These are phyloP conservation scores for Gracilaria gracilis DNA, from an alignment of 23 red algal genomes.

Conservation along the genomic window DNA sequence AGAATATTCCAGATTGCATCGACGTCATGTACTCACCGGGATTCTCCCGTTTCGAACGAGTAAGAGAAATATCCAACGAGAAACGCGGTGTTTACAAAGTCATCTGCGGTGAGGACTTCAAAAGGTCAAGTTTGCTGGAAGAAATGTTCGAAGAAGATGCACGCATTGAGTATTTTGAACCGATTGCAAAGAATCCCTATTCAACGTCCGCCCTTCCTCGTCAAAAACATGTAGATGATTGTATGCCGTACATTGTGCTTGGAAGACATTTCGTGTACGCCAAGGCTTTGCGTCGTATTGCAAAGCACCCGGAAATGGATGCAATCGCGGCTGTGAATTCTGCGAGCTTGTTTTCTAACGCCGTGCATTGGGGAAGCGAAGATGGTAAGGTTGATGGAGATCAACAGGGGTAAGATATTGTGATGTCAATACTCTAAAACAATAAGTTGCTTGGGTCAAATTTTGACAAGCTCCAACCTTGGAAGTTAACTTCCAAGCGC, in stretches of 20 bases:
- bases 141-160: conserved; percentile 69
- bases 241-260: conserved; percentile 51
- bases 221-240: conserved; percentile 46
- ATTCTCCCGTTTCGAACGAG: conserved; percentile 58
- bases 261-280: conserved; percentile 61
- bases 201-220: conserved; percentile 1
- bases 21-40: conserved; percentile 26
- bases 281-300: conserved; percentile 36
- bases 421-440: no score
- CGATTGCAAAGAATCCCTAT: conserved; percentile 13
- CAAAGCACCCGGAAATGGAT: conserved; percentile 66
- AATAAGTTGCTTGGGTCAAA: no score
- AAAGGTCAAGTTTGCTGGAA: not conserved
- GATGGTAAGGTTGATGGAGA: no score
- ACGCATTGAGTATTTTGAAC: conserved; percentile 33
- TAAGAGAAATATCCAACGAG: conserved; percentile 6
- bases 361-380: conserved; percentile 35
- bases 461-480: no score
- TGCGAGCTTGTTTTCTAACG: conserved; percentile 72
- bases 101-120: conserved; percentile 46
- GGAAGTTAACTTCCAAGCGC: no score
- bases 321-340: conserved; percentile 65
- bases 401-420: no score
- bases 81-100: conserved; percentile 53
- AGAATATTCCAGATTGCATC: conserved; percentile 53